phyloP scores from a whole-genome alignment of 371 early-diverging fungal species.

The Mortierella sp. region DNA sequence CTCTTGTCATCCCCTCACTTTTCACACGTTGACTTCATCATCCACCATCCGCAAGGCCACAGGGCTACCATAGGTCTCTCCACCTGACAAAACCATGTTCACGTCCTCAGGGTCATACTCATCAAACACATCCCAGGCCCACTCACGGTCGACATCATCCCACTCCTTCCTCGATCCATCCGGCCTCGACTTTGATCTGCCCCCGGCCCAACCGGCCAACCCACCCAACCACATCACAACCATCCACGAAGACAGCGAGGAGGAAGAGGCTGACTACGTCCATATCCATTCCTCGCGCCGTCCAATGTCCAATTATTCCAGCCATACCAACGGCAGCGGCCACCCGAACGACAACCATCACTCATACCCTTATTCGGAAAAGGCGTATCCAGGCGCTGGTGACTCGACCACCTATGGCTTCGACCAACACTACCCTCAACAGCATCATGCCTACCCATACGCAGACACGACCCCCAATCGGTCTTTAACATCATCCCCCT shows the following conservation, averaged over 20 bases:
- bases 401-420: constrained; percentile 1
- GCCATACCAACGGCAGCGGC: not conserved
- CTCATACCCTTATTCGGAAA: constrained; percentile 22
- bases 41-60: not conserved
- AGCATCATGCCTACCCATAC: constrained; percentile 14
- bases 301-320: constrained; percentile 4
- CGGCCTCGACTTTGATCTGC: constrained; percentile 53
- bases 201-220: constrained; percentile 23
- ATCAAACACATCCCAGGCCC: constrained; percentile 15
- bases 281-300: constrained; percentile 26
- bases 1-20: not conserved
- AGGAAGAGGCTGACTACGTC: constrained; percentile 44
- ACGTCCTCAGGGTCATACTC: constrained; percentile 25
- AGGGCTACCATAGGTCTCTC: not conserved
- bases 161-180: constrained; percentile 43
- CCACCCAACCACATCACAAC: constrained; percentile 34
- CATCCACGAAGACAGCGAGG: constrained; percentile 48
- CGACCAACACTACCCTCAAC: constrained; percentile 17
- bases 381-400: not conserved
- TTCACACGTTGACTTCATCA: not conserved
- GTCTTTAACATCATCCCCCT: constrained; percentile 35
- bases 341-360: not conserved
- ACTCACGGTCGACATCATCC: constrained; percentile 29
- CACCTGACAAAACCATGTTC: constrained; percentile 21
- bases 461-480: constrained; percentile 22